Evolutionary conservation across 2,329 filamentous ascomycete genomes (phyloP).

Genomic region (Macrophomina tecta): DNA sequence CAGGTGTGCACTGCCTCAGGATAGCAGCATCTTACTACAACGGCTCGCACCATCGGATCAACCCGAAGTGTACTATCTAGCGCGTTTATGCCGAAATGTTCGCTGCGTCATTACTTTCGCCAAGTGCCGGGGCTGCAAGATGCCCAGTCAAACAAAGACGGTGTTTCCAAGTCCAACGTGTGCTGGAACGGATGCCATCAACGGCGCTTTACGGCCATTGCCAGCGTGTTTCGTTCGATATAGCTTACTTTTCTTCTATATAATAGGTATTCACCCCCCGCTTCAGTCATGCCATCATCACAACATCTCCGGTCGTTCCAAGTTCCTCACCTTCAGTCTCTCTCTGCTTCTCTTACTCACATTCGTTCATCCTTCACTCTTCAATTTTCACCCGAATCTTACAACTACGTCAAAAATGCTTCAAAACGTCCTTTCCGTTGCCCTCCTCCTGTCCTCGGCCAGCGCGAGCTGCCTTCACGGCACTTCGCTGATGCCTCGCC

Average conservation of each 20-base stretch:
- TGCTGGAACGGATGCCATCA: not conserved
- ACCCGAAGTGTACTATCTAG: not conserved
- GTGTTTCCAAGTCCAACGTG: not conserved
- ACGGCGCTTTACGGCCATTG: not conserved
- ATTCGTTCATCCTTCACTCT: not conserved
- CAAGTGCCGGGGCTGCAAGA: conserved; percentile 14
- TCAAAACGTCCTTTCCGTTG: conserved; percentile 3
- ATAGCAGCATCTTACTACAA: not conserved
- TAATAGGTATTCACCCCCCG: not conserved
- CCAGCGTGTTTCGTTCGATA: conserved; percentile 2
- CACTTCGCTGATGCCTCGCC: conserved; percentile 43
- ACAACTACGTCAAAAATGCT: not conserved
- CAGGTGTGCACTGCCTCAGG: conserved; percentile 3
- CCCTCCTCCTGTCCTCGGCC: conserved; percentile 27
- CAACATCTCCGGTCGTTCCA: not conserved
- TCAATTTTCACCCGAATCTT: not conserved
- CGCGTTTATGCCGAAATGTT: not conserved
- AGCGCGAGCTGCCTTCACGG: conserved; percentile 51
- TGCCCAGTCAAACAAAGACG: conserved; percentile 21
- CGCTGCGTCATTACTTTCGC: not conserved
- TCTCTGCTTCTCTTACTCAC: not conserved
- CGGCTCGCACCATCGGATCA: not conserved
- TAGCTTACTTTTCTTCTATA: conserved; percentile 6
- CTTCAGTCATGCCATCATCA: not conserved
- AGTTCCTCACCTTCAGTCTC: not conserved